Conservation (phyloP, 441 rosid species). For the Adansonia grandidieri region DNA sequence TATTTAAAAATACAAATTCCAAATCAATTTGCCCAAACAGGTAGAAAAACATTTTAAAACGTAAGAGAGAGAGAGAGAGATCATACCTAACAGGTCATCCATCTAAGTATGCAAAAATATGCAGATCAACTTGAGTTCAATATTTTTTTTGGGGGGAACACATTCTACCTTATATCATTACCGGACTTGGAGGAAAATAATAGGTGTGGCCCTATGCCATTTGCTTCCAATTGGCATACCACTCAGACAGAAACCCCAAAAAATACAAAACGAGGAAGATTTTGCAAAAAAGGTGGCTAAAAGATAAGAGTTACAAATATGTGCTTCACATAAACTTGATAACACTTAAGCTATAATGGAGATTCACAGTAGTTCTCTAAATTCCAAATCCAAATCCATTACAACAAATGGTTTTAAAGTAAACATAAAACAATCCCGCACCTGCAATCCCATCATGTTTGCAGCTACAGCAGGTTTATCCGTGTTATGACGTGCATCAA, state of each 20-base stretch:
- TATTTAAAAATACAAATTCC: background rate
- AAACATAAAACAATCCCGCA: slow-evolving; percentile 29
- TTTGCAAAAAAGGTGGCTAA: background rate
- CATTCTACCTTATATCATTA: background rate
- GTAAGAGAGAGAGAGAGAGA: no score
- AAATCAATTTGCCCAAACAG: background rate
- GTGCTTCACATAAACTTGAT: background rate
- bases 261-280: background rate
- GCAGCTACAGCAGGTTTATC: slow-evolving; percentile 83
- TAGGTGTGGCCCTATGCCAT: background rate
- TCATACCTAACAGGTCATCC: background rate
- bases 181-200: background rate
- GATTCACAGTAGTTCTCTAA: background rate
- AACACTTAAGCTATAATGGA: background rate
- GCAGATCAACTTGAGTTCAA: background rate
- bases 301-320: background rate
- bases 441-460: slow-evolving; percentile 89
- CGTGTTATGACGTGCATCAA: slow-evolving; percentile 82
- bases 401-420: background rate
- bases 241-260: background rate
- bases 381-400: no score
- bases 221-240: background rate
- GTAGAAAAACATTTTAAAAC: background rate
- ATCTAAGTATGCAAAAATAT: background rate
- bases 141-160: background rate